These are phyloP conservation scores for Pilobolus umbonatus DNA, from an alignment of 192 early-diverging fungal species.

Conservation along the genomic window DNA sequence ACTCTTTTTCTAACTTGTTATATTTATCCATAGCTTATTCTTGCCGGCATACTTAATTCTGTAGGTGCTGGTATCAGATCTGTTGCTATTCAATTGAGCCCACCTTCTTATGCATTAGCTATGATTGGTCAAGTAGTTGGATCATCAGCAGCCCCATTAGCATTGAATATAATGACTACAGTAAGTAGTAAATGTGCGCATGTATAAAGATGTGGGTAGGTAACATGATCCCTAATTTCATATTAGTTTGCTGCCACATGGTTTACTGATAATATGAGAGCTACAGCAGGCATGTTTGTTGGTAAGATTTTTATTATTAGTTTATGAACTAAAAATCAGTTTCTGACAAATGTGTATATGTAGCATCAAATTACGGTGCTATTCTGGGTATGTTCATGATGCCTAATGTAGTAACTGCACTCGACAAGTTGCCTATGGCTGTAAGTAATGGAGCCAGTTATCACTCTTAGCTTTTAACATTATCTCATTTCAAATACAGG, in stretches of 20 bases:
- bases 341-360: neutral
- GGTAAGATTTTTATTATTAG: slow-evolving; percentile 12
- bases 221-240: neutral
- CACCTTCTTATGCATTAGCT: slow-evolving; percentile 23
- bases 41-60: slow-evolving; percentile 21
- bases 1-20: neutral
- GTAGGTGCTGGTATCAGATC: slow-evolving; percentile 23
- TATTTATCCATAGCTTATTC: slow-evolving; percentile 16
- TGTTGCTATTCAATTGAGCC: slow-evolving; percentile 15
- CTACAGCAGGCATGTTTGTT: slow-evolving; percentile 35
- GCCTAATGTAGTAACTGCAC: slow-evolving; percentile 22
- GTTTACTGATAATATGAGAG: slow-evolving; percentile 32
- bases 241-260: slow-evolving; percentile 31
- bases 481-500: neutral
- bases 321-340: neutral
- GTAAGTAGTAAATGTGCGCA: neutral
- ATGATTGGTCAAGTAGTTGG: slow-evolving; percentile 32
- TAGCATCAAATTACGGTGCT: slow-evolving; percentile 36
- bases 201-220: neutral
- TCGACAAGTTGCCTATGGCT: neutral
- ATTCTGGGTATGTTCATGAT: slow-evolving; percentile 32
- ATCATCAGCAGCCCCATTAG: slow-evolving; percentile 24
- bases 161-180: slow-evolving; percentile 34
- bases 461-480: neutral
- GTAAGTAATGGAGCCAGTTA: too few species aligned